Percentiles rank a stretch among this genome's conserved stretches.
phyloP scores from a whole-genome alignment of 1,284 basidiomycete species.

The Melampsora occidentalis region DNA sequence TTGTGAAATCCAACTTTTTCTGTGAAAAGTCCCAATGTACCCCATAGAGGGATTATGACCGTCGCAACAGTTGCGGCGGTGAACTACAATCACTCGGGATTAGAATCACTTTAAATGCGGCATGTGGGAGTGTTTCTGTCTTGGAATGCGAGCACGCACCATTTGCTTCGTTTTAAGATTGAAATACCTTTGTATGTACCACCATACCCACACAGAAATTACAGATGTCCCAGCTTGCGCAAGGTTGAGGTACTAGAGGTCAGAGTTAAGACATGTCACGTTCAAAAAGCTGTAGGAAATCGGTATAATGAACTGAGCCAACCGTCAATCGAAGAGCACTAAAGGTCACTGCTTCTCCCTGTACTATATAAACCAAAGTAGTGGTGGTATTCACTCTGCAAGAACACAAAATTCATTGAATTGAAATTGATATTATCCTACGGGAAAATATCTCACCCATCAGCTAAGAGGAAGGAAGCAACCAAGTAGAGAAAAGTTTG shows the following conservation, averaged over 20 bases:
- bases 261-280: not conserved
- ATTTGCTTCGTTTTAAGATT: constrained; percentile 31
- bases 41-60: constrained; percentile 42
- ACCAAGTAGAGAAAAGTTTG: constrained; percentile 37
- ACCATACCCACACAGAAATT: constrained; percentile 30
- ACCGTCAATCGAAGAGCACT: constrained; percentile 31
- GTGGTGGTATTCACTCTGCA: constrained; percentile 35
- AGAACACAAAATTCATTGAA: not conserved
- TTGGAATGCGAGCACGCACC: not conserved
- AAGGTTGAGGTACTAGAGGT: constrained; percentile 29
- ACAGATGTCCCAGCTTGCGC: constrained; percentile 38
- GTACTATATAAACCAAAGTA: constrained; percentile 39
- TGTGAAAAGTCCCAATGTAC: constrained; percentile 27
- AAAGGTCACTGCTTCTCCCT: constrained; percentile 27
- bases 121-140: not conserved
- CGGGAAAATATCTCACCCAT: constrained; percentile 24
- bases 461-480: constrained; percentile 37
- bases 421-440: not conserved
- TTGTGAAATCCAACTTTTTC: constrained; percentile 30
- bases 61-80: constrained; percentile 26
- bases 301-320: not conserved
- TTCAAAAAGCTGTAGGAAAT: not conserved
- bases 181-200: constrained; percentile 41
- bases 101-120: not conserved
- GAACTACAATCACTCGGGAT: constrained; percentile 9